These are phyloP conservation scores for Neoboletus subvelutipes DNA, from an alignment of 768 basidiomycete genomes.

Conservation along the genomic window DNA sequence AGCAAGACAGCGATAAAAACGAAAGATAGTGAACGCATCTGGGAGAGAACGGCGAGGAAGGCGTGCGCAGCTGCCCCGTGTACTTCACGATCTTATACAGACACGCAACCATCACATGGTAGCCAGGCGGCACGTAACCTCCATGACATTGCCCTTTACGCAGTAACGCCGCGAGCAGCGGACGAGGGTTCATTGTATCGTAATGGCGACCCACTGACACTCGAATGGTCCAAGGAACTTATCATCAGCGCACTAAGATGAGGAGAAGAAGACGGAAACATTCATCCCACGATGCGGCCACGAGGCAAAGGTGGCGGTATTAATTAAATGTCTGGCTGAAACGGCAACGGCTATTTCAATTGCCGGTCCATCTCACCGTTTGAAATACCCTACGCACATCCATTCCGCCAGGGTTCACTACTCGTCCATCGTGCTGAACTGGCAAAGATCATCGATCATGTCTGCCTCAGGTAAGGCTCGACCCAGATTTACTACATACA, in stretches of 20 bases:
- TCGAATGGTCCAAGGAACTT: neutral
- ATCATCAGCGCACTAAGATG: neutral
- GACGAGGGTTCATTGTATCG: neutral
- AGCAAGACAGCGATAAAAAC: constrained; percentile 8
- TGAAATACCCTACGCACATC: too few relatives aligned
- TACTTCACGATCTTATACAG: constrained; percentile 7
- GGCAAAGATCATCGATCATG: constrained; percentile 15
- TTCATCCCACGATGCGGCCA: neutral
- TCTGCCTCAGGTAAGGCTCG: constrained; percentile 12
- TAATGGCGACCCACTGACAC: neutral
- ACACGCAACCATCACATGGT: neutral
- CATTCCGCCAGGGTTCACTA: neutral
- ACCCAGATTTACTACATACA: neutral
- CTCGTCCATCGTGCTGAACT: neutral
- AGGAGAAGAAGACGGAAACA: neutral
- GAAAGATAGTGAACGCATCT: constrained; percentile 14
- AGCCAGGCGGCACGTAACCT: neutral
- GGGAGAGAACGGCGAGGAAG: neutral
- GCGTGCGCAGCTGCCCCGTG: neutral
- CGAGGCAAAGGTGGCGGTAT: neutral
- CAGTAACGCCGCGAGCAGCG: neutral
- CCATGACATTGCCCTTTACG: neutral
- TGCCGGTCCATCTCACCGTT: neutral
- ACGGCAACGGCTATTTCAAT: neutral
- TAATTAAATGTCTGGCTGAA: neutral